Evolutionary conservation across 1,139 yeast species (phyloP).

Genomic region (Eremothecium coryli): DNA sequence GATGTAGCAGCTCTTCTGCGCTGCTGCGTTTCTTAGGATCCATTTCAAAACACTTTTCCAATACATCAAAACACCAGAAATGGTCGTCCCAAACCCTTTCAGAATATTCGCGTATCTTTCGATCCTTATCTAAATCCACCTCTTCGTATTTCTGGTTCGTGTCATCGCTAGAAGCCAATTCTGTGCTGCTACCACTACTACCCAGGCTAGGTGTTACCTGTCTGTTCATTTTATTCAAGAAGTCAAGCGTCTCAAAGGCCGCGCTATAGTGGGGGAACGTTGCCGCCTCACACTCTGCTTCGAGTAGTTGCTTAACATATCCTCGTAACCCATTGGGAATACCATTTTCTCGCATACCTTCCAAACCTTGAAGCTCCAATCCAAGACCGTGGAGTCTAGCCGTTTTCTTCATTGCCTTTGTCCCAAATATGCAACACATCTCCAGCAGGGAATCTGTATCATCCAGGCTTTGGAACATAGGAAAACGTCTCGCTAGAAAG

Average conservation of each 20-base stretch:
- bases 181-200: slow-evolving; percentile 1
- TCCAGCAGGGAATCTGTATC: slow-evolving; percentile 89
- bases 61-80: slow-evolving; percentile 30
- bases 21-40: slow-evolving; percentile 30
- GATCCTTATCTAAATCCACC: slow-evolving; percentile 2
- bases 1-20: slow-evolving; percentile 28
- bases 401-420: slow-evolving; percentile 59
- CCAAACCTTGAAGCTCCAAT: slow-evolving; percentile 49
- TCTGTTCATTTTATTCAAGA: slow-evolving; percentile 16
- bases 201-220: slow-evolving; percentile 9
- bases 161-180: slow-evolving; percentile 6
- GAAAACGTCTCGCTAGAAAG: slow-evolving; percentile 63
- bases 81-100: slow-evolving; percentile 31
- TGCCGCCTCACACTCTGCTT: slow-evolving; percentile 28
- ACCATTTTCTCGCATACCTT: slow-evolving; percentile 25
- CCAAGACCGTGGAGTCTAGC: slow-evolving; percentile 86
- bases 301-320: slow-evolving; percentile 25
- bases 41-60: slow-evolving; percentile 30
- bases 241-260: slow-evolving; percentile 32
- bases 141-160: slow-evolving; percentile 5
- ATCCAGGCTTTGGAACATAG: slow-evolving; percentile 82
- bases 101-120: slow-evolving; percentile 24
- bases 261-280: slow-evolving; percentile 35
- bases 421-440: slow-evolving; percentile 74
- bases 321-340: slow-evolving; percentile 26